These are phyloP conservation scores for Creolimax fragrantissima DNA, from an alignment of 78 protist genomes.

Conservation along the genomic window DNA sequence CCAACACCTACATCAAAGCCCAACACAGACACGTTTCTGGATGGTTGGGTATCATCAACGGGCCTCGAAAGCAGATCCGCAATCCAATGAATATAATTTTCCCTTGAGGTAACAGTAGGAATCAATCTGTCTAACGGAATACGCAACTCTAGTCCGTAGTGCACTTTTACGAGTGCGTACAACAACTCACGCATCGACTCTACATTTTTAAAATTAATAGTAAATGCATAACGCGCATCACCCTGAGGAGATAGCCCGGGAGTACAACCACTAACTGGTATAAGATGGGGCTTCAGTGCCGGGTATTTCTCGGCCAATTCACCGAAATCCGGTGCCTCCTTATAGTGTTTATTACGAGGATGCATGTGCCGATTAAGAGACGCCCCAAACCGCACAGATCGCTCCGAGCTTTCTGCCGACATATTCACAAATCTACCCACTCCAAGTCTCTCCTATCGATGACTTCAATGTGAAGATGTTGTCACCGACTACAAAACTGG, in stretches of 20 bases:
- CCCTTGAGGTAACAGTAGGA: neutral
- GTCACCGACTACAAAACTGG: no score
- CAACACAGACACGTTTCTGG: neutral
- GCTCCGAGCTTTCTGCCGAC: no score
- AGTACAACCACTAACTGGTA: neutral
- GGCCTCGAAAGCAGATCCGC: neutral
- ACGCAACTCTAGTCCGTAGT: neutral
- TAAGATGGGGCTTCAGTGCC: neutral
- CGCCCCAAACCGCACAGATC: neutral
- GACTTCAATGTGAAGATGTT: no score
- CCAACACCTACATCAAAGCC: neutral
- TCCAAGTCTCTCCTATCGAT: no score
- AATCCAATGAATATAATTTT: neutral
- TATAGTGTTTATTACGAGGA: neutral
- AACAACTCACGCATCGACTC: neutral
- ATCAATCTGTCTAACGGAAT: neutral
- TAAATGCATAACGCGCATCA: neutral
- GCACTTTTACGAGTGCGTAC: neutral
- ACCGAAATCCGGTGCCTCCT: neutral
- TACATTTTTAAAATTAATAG: neutral
- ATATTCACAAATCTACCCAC: no score
- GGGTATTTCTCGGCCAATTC: neutral
- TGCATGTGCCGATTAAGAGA: neutral
- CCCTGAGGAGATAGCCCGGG: neutral
- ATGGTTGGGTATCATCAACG: neutral